A percentile compares a stretch with the other conserved stretches of the same genome.
Evolutionary conservation across 306 rosid genomes (phyloP).

Genomic region (Nissolia schottii): DNA sequence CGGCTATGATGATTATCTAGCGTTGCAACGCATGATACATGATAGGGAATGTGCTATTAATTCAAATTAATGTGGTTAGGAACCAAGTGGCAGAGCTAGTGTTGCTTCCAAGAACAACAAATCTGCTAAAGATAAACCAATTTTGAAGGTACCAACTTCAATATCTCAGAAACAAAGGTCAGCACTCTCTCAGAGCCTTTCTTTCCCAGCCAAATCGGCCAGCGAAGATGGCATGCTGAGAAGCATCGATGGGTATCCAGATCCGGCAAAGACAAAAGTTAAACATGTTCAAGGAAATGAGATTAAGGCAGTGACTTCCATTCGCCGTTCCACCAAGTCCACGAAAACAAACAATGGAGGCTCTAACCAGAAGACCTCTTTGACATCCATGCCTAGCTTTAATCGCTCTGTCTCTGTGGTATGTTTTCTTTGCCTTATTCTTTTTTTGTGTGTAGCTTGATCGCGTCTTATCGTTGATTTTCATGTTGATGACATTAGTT

Average conservation of each 20-base stretch:
- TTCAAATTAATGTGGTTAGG: conserved; percentile 44
- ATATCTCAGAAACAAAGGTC: conserved; percentile 43
- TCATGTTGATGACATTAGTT: conserved; percentile 5
- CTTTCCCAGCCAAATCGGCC: conserved; percentile 61
- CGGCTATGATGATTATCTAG: neutral
- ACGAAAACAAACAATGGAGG: conserved; percentile 31
- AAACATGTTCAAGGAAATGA: conserved; percentile 37
- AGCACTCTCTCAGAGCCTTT: conserved; percentile 71
- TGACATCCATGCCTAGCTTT: conserved; percentile 38
- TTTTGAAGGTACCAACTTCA: conserved; percentile 34
- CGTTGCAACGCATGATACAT: neutral
- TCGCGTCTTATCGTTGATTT: conserved; percentile 15
- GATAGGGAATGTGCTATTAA: neutral
- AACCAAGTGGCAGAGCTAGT: conserved; percentile 26
- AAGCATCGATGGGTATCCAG: conserved; percentile 53
- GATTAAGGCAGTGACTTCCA: conserved; percentile 30
- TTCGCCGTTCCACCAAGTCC: conserved; percentile 41
- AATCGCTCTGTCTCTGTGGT: conserved; percentile 48
- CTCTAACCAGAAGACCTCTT: conserved; percentile 34
- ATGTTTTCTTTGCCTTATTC: neutral
- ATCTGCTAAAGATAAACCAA: conserved; percentile 52
- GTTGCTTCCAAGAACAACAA: conserved; percentile 54
- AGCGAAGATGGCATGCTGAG: conserved; percentile 54
- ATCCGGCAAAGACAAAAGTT: conserved; percentile 36
- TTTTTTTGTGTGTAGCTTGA: conserved; percentile 3